phyloP scores from a whole-genome alignment of 2,329 filamentous ascomycete species.

The Harringtonia aguacate region DNA sequence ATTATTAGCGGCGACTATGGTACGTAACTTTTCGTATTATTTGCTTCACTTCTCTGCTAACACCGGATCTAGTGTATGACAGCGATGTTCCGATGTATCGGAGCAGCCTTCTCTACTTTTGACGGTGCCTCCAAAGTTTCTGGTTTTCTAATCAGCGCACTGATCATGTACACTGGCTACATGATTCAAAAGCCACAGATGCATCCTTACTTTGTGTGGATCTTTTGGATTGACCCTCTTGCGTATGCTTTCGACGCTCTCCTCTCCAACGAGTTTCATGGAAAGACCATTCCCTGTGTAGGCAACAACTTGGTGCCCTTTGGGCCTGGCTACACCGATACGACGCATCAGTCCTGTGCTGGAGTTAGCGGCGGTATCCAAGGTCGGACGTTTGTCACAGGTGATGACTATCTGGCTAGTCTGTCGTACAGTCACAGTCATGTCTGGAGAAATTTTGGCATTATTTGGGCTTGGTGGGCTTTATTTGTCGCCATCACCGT shows the following conservation, averaged over 20 bases:
- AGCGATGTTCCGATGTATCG: constrained; percentile 49
- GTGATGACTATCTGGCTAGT: constrained; percentile 25
- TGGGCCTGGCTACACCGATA: constrained; percentile 34
- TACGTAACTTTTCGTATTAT: constrained; percentile 12
- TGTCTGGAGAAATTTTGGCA: constrained; percentile 67
- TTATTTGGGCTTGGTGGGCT: constrained; percentile 63
- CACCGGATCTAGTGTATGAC: constrained; percentile 33
- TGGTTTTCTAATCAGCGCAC: constrained; percentile 45
- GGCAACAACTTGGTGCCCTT: constrained; percentile 38
- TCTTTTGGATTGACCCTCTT: constrained; percentile 54
- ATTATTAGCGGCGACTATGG: constrained; percentile 38
- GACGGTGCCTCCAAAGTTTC: constrained; percentile 52
- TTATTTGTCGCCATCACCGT: constrained; percentile 64
- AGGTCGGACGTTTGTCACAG: constrained; percentile 37
- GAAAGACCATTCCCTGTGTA: constrained; percentile 39
- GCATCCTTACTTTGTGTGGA: constrained; percentile 55
- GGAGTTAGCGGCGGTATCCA: constrained; percentile 43
- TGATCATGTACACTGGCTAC: constrained; percentile 60
- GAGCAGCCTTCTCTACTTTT: constrained; percentile 47
- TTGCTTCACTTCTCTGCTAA: too few species aligned
- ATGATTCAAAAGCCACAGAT: constrained; percentile 56
- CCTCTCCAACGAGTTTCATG: constrained; percentile 41
- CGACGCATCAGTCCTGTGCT: constrained; percentile 38
- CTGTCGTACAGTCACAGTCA: constrained; percentile 47
- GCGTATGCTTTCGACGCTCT: constrained; percentile 55